Base-by-base conservation (phyloP, 768 basidiomycete species). In the Leccinum broughii region DNA sequence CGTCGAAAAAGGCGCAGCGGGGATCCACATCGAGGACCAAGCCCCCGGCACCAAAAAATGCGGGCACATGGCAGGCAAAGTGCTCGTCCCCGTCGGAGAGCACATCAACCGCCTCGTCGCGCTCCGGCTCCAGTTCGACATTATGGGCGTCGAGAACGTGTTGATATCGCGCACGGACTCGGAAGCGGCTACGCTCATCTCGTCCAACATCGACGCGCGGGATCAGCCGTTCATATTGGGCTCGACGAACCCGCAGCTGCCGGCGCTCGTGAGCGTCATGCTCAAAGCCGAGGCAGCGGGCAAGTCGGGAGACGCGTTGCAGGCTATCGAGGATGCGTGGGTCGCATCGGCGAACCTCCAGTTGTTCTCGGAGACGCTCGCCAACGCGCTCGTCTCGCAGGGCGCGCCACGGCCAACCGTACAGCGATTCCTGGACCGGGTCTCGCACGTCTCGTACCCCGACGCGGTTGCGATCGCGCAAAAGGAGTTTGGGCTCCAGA, bases 61-160 rank as follows among this genome's bases (percentile, higher is more conserved):
- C 63, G 90, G 91, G 26, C 92, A 94, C 74, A 94, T 94, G 92
- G 95, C 90, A 11, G 93, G 91, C 57, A 95, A 98, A 74, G 96
- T 98, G 50, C 87, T 99, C 68, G 97, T 99, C 11, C 95, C 97
- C 44, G 94, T 98, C 71, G 85, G 86, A 49, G 97, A 98, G 80
- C 97, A 99, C 77, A 95, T 98, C 77, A 97, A 97, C 76, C 92
- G 97, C 55, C 88, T 99, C 58, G 88, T 98, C 54, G 95, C 97
- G 49, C 96, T 98, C 71, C 93, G 97, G 28, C 82, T 98, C 49
- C 97, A 98, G 77, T 98, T 89, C 72, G 97, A 98, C 72, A 92
- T 99, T 72, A 95, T 98, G 95, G 95, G 96, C 57, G 94, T 97
- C 51, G 90, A 92, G 69, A 98, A 97, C 76, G 84, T 98, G 66